A percentile compares a stretch with the other conserved stretches of the same genome.
phyloP scores from a whole-genome alignment of 2,329 filamentous ascomycete genomes.

The Trichophyton schoenleinii region DNA sequence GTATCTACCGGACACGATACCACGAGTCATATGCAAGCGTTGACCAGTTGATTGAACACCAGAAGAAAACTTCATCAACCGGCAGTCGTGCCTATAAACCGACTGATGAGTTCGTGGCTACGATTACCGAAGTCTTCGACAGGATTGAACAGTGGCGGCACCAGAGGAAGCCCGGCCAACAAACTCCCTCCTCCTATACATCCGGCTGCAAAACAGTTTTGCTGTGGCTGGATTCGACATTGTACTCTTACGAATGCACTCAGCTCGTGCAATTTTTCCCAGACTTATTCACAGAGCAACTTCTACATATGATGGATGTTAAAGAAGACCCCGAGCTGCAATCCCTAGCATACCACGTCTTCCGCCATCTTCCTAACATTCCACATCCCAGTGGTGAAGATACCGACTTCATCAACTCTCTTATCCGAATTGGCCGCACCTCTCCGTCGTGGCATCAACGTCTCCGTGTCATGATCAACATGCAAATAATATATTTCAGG shows the following conservation, averaged over 20 bases:
- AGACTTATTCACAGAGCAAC: slow-evolving; percentile 73
- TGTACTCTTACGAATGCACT: slow-evolving; percentile 86
- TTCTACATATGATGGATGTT: slow-evolving; percentile 99
- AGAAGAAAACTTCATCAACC: slow-evolving; percentile 68
- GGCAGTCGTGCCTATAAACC: slow-evolving; percentile 76
- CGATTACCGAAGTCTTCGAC: slow-evolving; percentile 61
- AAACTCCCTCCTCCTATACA: slow-evolving; percentile 88
- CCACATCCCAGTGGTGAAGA: slow-evolving; percentile 82
- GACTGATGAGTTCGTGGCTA: slow-evolving; percentile 57
- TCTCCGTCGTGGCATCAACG: slow-evolving; percentile 91
- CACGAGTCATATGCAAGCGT: slow-evolving; percentile 87
- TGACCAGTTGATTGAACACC: slow-evolving; percentile 57
- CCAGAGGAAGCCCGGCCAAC: slow-evolving; percentile 72
- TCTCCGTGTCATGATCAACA: slow-evolving; percentile 87
- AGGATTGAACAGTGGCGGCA: slow-evolving; percentile 78
- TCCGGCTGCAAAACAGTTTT: slow-evolving; percentile 92
- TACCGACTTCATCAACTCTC: slow-evolving; percentile 65
- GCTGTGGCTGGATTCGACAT: slow-evolving; percentile 82
- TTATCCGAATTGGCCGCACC: slow-evolving; percentile 76
- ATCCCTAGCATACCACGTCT: slow-evolving; percentile 88
- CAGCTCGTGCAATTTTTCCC: slow-evolving; percentile 87
- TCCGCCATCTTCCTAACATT: slow-evolving; percentile 89
- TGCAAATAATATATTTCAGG: slow-evolving; percentile 97
- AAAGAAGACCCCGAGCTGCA: slow-evolving; percentile 96
- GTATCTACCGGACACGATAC: slow-evolving; percentile 81